Base-by-base conservation (phyloP, 345 rosid genomes). In the Aethionema arabicum region DNA sequence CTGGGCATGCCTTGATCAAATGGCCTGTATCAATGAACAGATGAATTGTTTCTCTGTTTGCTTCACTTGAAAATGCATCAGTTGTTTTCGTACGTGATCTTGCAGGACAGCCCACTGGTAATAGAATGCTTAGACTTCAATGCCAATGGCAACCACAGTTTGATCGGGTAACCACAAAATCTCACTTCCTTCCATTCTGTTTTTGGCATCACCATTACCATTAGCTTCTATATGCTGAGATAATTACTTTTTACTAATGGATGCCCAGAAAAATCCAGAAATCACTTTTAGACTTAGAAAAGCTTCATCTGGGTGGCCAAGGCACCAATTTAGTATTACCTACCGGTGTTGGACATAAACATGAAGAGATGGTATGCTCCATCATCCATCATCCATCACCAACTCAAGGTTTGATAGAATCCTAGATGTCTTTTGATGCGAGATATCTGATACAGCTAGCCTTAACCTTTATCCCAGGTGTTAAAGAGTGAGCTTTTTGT, bases 221-320 rank as follows among this genome's bases (percentile, higher is more conserved):
- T 31, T 46, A 30, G 42, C 32, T 57, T 49, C 37, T 56, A 12
- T 9, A 44, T 29, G 54, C 41, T 59, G 55, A 67, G 67, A 69
- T 67, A 5, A 30, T 35, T 59, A 56, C 65, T 75, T n/a, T 46
- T 60, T 73, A 30, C 63, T 70, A 9, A 63, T 61, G 40, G 52
- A 63, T 52, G 69, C 57, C 63, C 87, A 92, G 98, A 67, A 83
- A 82, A 77, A 71, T 81, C 65, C 78, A 82, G 79, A 92, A 82
- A 66, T 85, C 98, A 42, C 80, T 92, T 52, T 69, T 78, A 67
- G 91, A 83, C 52, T 70, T 92, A 74, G 96, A 88, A 78, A 86
- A 73, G 69, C 82, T 83, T 70, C 78, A 67, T 72, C 72, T 75
- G 35, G 77, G 39, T 52, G 74, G 73, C 38, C 66, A 69, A 72